Conservation (phyloP, 192 early-diverging fungal genomes). For the Rhizophagus sp. region DNA sequence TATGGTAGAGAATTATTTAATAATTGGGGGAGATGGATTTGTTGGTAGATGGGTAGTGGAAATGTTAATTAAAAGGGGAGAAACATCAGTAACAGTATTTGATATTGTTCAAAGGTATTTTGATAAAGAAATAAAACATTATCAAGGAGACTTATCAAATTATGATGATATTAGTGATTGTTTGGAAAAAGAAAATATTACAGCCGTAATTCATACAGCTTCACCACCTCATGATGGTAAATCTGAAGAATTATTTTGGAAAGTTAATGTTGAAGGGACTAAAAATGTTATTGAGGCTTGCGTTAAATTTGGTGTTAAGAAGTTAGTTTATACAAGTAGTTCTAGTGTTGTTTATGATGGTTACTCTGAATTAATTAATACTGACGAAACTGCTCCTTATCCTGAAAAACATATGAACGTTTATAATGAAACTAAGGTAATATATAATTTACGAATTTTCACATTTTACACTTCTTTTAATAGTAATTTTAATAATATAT, state of each 20-base stretch:
- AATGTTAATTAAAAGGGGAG: constrained; percentile 65
- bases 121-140: constrained; percentile 49
- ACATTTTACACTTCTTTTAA: not conserved
- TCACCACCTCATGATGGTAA: constrained; percentile 79
- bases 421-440: constrained; percentile 92
- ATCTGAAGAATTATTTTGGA: constrained; percentile 68
- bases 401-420: constrained; percentile 76
- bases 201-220: constrained; percentile 86
- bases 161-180: constrained; percentile 61
- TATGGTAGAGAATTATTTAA: constrained; percentile 54
- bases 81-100: constrained; percentile 72
- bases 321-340: constrained; percentile 83
- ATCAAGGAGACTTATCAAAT: constrained; percentile 52
- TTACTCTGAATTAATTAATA: constrained; percentile 65
- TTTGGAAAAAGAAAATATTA: constrained; percentile 49
- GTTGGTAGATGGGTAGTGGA: constrained; percentile 78
- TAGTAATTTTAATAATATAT: not conserved
- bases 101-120: constrained; percentile 64
- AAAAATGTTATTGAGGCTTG: constrained; percentile 81
- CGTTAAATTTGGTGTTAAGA: constrained; percentile 57
- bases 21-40: constrained; percentile 90
- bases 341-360: constrained; percentile 91
- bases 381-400: constrained; percentile 78
- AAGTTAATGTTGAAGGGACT: constrained; percentile 87
- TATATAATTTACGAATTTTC: not conserved